Percentiles rank a stretch among this genome's conserved stretches.
Conservation (phyloP, 805 yeast species). For the Candida silvatica region DNA sequence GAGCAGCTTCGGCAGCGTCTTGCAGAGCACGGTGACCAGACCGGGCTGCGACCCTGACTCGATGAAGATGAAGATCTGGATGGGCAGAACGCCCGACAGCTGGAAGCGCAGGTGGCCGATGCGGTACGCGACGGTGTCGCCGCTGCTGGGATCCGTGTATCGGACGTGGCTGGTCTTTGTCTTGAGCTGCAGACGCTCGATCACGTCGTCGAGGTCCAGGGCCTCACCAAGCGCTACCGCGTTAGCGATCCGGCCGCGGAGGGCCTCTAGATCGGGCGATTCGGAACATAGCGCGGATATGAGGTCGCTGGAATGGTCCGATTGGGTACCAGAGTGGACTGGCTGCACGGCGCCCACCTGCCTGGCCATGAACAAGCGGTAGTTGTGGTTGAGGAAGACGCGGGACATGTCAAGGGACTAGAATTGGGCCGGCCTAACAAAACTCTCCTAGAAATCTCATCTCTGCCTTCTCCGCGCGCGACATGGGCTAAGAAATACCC, state of each 20-base stretch:
- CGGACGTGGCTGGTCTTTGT: conserved; percentile 16
- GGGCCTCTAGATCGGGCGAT: conserved; percentile 13
- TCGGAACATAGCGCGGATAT: conserved; percentile 8
- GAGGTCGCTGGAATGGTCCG: conserved; percentile 6
- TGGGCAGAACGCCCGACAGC: conserved; percentile 17
- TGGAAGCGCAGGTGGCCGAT: conserved; percentile 24
- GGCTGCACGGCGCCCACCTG: conserved; percentile 13
- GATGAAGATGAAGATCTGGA: conserved; percentile 20
- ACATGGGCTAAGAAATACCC: too few species aligned
- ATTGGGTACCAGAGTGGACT: too few species aligned
- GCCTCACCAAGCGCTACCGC: too few species aligned
- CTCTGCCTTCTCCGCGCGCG: too few species aligned
- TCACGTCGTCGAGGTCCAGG: conserved; percentile 16
- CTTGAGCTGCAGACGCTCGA: conserved; percentile 13
- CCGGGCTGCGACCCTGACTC: conserved; percentile 14
- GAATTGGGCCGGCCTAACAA: too few species aligned
- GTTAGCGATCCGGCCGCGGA: too few species aligned
- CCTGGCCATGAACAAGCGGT: conserved; percentile 6
- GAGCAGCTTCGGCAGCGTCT: conserved; percentile 14
- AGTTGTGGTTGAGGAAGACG: conserved; percentile 18
- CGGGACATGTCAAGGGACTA: too few species aligned
- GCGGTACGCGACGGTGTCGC: conserved; percentile 4
- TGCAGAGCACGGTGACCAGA: conserved; percentile 12
- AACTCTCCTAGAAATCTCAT: too few species aligned
- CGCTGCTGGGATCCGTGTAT: too few species aligned